Percentiles rank a stretch among this genome's conserved stretches.
These are phyloP conservation scores for Henckelia pumila DNA, from an alignment of 257 asterid genomes.

Conservation along the genomic window DNA sequence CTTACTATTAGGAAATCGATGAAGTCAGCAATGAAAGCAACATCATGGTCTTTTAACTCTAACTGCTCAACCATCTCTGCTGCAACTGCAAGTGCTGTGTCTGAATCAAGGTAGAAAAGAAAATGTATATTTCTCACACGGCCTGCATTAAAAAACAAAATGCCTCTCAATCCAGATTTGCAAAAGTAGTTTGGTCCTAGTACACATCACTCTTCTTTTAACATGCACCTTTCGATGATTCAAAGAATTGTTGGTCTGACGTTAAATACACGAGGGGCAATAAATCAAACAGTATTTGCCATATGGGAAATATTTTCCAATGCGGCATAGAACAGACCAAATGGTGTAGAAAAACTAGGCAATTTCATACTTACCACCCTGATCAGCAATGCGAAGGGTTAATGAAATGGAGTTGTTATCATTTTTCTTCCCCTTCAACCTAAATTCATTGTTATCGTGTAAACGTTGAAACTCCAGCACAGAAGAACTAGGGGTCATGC, in stretches of 20 bases:
- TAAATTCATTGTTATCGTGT: constrained; percentile 54
- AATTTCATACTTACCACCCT: constrained; percentile 39
- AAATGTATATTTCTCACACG: constrained; percentile 55
- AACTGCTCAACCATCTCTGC: constrained; percentile 82
- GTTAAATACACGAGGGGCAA: not conserved
- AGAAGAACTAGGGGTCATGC: constrained; percentile 39
- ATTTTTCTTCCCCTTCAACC: constrained; percentile 55
- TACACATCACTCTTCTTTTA: not conserved
- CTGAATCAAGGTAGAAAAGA: constrained; percentile 54
- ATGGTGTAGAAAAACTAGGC: not conserved
- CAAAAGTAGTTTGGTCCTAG: not conserved
- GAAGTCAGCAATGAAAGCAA: constrained; percentile 65
- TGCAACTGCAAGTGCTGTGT: constrained; percentile 73
- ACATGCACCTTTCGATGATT: not conserved
- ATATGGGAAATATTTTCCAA: not conserved
- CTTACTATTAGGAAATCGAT: constrained; percentile 51
- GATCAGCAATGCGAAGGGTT: constrained; percentile 53
- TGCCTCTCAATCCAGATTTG: constrained; percentile 8
- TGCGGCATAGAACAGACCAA: not conserved
- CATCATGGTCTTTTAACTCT: constrained; percentile 64
- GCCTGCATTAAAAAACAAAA: constrained; percentile 35
- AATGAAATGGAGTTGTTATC: constrained; percentile 51
- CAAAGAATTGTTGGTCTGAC: too few relatives aligned
- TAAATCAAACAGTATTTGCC: not conserved
- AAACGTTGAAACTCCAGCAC: constrained; percentile 47